phyloP scores from a whole-genome alignment of 805 yeast genomes.

The Candida germanica region DNA sequence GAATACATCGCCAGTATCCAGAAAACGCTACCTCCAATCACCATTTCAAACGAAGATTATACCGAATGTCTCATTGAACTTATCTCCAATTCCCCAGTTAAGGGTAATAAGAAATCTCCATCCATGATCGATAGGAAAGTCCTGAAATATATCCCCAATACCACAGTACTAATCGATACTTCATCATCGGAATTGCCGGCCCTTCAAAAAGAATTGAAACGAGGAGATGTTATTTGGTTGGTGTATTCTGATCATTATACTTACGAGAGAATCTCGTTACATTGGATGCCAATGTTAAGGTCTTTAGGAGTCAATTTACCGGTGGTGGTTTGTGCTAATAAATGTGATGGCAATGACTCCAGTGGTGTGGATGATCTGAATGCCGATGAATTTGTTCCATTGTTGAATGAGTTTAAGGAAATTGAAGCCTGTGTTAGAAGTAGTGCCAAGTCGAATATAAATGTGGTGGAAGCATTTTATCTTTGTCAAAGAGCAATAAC shows the following conservation, averaged over 20 bases:
- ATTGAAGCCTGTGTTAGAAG: slow-evolving; percentile 88
- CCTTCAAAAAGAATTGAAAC: slow-evolving; percentile 70
- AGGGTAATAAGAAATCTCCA: slow-evolving; percentile 8
- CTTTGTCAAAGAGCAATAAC: slow-evolving; percentile 91
- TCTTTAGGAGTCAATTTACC: slow-evolving; percentile 94
- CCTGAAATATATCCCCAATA: slow-evolving; percentile 35
- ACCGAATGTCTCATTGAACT: slow-evolving; percentile 38
- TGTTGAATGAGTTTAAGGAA: slow-evolving; percentile 87
- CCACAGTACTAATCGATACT: slow-evolving; percentile 80
- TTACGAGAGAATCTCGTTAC: slow-evolving; percentile 83
- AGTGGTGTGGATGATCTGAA: slow-evolving; percentile 46
- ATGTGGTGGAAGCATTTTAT: slow-evolving; percentile 89
- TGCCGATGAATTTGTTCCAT: slow-evolving; percentile 80
- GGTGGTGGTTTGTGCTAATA: slow-evolving; percentile 85
- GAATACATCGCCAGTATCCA: slow-evolving; percentile 74
- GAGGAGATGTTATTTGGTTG: slow-evolving; percentile 91
- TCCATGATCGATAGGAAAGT: slow-evolving; percentile 15
- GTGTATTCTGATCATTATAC: slow-evolving; percentile 93
- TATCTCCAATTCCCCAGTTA: slow-evolving; percentile 13
- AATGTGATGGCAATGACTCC: slow-evolving; percentile 48
- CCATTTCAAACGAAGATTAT: slow-evolving; percentile 66
- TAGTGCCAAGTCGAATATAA: slow-evolving; percentile 78
- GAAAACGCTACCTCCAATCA: slow-evolving; percentile 76
- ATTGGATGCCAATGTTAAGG: slow-evolving; percentile 93
- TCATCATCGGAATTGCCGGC: slow-evolving; percentile 57